phyloP scores from a whole-genome alignment of 2,329 filamentous ascomycete species.

The Aspergillus neoniger region DNA sequence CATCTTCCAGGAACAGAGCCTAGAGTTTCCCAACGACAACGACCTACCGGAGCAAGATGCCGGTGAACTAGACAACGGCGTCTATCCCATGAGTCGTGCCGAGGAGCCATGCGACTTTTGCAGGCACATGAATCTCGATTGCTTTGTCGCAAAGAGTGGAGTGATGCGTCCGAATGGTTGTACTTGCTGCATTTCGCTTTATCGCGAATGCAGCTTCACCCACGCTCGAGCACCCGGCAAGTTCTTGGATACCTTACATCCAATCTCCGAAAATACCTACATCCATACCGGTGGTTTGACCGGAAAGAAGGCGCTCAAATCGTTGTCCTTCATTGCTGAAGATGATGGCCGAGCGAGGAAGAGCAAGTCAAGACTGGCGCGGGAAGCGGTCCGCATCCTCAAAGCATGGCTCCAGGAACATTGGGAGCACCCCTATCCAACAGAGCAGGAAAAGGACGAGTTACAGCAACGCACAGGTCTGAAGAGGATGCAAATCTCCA shows the following conservation, averaged over 20 bases:
- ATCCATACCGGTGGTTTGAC: slow-evolving; percentile 42
- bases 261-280: slow-evolving; percentile 46
- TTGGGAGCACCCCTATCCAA: slow-evolving; percentile 81
- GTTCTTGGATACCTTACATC: slow-evolving; percentile 47
- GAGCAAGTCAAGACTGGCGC: slow-evolving; percentile 73
- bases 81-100: slow-evolving; percentile 48
- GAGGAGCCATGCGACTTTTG: slow-evolving; percentile 51
- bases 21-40: slow-evolving; percentile 42
- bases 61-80: slow-evolving; percentile 29
- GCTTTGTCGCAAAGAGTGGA: slow-evolving; percentile 49
- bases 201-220: slow-evolving; percentile 51
- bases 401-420: slow-evolving; percentile 85
- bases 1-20: slow-evolving; percentile 44
- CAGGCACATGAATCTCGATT: slow-evolving; percentile 49
- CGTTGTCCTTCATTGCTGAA: slow-evolving; percentile 41
- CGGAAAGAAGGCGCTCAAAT: slow-evolving; percentile 45
- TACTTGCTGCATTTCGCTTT: slow-evolving; percentile 52
- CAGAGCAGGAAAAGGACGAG: slow-evolving; percentile 79
- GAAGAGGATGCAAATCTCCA: slow-evolving; percentile 80
- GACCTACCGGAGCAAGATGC: slow-evolving; percentile 25
- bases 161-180: slow-evolving; percentile 46
- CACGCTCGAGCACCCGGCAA: slow-evolving; percentile 44
- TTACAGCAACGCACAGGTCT: slow-evolving; percentile 78
- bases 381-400: slow-evolving; percentile 75
- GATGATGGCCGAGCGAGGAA: slow-evolving; percentile 56